These are phyloP conservation scores for Gossypium sturtianum DNA, from an alignment of 345 rosid species.

Conservation along the genomic window DNA sequence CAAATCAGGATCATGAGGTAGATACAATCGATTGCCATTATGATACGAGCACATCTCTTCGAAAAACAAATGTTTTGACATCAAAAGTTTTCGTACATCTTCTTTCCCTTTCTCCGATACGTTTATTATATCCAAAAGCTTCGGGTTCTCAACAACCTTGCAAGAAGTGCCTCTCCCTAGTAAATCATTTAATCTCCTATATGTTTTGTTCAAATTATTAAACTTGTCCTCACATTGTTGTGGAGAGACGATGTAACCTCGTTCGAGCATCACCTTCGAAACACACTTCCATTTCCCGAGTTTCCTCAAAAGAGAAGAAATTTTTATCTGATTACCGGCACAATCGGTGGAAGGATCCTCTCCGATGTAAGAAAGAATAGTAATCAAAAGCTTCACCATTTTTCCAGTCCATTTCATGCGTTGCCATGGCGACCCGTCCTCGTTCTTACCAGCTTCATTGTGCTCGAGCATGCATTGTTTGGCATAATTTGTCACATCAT, in stretches of 20 bases:
- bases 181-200: conserved; percentile 23
- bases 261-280: conserved; percentile 22
- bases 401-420: conserved; percentile 25
- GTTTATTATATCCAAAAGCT: conserved; percentile 18
- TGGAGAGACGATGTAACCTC: conserved; percentile 27
- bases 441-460: conserved; percentile 3
- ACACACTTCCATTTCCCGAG: conserved; percentile 30
- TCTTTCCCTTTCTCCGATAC: conserved; percentile 16
- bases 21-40: background rate
- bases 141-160: conserved; percentile 26
- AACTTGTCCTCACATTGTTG: conserved; percentile 37
- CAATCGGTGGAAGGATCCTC: conserved; percentile 14
- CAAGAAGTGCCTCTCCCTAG: conserved; percentile 24
- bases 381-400: conserved; percentile 24
- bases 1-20: background rate
- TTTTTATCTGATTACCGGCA: conserved; percentile 6
- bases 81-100: conserved; percentile 19
- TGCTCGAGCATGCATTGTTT: background rate
- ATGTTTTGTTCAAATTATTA: conserved; percentile 23
- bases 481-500: background rate
- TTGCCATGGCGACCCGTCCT: conserved; percentile 14
- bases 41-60: conserved; percentile 15
- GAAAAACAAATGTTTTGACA: conserved; percentile 25
- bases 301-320: conserved; percentile 16
- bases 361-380: conserved; percentile 25